phyloP scores from a whole-genome alignment of 2,329 filamentous ascomycete genomes.

The Aspergillus neotritici region DNA sequence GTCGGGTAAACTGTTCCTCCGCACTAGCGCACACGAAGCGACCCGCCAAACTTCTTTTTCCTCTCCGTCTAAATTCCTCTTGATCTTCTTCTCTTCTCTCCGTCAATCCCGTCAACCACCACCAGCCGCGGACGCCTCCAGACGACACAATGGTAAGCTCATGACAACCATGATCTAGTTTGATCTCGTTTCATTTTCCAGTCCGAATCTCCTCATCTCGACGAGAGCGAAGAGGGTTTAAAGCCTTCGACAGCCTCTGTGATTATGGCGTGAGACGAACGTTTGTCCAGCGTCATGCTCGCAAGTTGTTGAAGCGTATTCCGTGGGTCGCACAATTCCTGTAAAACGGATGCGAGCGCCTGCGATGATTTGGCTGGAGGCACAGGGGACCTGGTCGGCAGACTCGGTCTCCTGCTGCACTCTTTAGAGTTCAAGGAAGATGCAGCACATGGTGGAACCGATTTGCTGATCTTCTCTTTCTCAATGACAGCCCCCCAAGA shows the following conservation, averaged over 20 bases:
- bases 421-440: slow-evolving; percentile 95
- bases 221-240: background rate
- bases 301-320: slow-evolving; percentile 32
- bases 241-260: slow-evolving; percentile 38
- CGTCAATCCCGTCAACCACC: slow-evolving; percentile 44
- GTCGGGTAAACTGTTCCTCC: slow-evolving; percentile 14
- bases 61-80: slow-evolving; percentile 8
- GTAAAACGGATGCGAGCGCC: slow-evolving; percentile 26
- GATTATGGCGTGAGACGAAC: slow-evolving; percentile 32
- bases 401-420: slow-evolving; percentile 41
- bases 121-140: slow-evolving; percentile 42
- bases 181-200: slow-evolving; percentile 15
- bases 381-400: slow-evolving; percentile 49
- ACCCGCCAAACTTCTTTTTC: slow-evolving; percentile 21
- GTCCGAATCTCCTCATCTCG: background rate
- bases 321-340: slow-evolving; percentile 31
- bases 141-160: slow-evolving; percentile 60
- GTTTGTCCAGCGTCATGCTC: slow-evolving; percentile 24
- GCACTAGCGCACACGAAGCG: slow-evolving; percentile 32
- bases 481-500: slow-evolving; percentile 99
- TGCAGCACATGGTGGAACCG: slow-evolving; percentile 65
- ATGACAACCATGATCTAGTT: slow-evolving; percentile 38
- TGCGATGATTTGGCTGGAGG: slow-evolving; percentile 53
- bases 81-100: slow-evolving; percentile 24
- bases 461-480: slow-evolving; percentile 91